A percentile compares a stretch with the other conserved stretches of the same genome.
Conservation (phyloP, 176 grass and related monocot species). For the Paspalum vaginatum region DNA sequence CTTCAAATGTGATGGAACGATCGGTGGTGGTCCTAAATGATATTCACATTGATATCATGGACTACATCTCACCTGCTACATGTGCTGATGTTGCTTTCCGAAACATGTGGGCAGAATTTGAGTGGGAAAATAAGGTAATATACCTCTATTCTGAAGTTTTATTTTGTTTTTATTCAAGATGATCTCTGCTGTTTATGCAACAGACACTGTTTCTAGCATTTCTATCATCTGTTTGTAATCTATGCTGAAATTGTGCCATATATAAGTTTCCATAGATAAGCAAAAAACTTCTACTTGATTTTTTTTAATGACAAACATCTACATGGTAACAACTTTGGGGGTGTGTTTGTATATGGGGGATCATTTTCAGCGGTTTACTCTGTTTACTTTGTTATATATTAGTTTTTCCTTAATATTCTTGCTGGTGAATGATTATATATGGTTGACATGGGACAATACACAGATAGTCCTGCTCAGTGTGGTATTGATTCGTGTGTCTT, state of each 20-base stretch:
- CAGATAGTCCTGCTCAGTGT: neutral
- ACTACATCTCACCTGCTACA: constrained; percentile 70
- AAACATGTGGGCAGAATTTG: constrained; percentile 82
- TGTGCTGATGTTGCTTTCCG: constrained; percentile 72
- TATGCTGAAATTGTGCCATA: neutral
- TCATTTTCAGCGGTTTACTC: neutral
- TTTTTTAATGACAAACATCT: neutral
- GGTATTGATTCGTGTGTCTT: neutral
- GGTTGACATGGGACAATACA: neutral
- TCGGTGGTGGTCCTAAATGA: constrained; percentile 71
- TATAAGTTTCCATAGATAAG: neutral
- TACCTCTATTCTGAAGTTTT: constrained; percentile 1
- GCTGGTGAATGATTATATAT: neutral
- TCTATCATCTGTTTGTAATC: neutral
- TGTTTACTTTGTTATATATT: neutral
- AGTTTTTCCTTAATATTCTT: neutral
- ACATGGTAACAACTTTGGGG: neutral
- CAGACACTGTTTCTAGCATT: neutral
- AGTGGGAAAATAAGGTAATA: constrained; percentile 77
- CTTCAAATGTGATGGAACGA: constrained; percentile 70
- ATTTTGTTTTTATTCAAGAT: neutral
- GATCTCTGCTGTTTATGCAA: neutral
- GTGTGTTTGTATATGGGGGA: neutral
- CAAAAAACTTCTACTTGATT: neutral
- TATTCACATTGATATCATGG: constrained; percentile 86